Conservation (phyloP, 2,329 filamentous ascomycete species). For the Ascochyta rabiei region DNA sequence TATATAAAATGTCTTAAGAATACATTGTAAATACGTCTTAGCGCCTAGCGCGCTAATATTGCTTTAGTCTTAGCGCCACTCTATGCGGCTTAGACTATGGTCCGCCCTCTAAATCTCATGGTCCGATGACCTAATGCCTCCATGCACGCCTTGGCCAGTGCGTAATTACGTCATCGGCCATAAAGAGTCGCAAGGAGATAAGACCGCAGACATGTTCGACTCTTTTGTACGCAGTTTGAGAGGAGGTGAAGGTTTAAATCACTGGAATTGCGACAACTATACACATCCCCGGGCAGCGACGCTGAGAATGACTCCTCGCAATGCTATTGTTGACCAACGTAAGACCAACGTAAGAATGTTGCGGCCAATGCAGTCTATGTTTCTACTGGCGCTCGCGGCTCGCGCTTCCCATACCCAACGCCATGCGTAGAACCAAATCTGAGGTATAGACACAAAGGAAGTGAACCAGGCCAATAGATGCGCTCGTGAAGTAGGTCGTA, state of each 20-base stretch:
- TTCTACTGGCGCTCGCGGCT: conserved; percentile 22
- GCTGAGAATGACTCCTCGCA: conserved; percentile 24
- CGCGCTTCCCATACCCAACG: conserved; percentile 37
- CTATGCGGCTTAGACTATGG: no score
- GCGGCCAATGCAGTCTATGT: conserved; percentile 25
- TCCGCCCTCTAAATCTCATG: no score
- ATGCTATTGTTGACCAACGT: conserved; percentile 25
- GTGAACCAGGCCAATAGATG: conserved; percentile 15
- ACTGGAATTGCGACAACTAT: conserved; percentile 7
- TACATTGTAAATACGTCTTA: no score
- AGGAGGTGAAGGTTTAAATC: not conserved
- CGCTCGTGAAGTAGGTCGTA: conserved; percentile 16
- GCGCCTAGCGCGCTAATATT: no score
- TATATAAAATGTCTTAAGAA: no score
- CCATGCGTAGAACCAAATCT: conserved; percentile 27
- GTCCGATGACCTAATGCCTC: no score
- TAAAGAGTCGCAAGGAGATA: no score
- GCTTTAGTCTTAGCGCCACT: no score
- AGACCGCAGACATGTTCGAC: not conserved
- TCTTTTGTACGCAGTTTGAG: not conserved
- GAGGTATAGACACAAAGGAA: conserved; percentile 32
- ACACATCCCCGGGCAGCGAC: conserved; percentile 9
- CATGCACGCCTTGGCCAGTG: conserved; percentile 1
- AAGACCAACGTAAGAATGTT: conserved; percentile 15
- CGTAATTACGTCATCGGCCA: conserved; percentile 4